Conservation (phyloP, 805 yeast genomes). For the Suhomyces xylopsoci region DNA sequence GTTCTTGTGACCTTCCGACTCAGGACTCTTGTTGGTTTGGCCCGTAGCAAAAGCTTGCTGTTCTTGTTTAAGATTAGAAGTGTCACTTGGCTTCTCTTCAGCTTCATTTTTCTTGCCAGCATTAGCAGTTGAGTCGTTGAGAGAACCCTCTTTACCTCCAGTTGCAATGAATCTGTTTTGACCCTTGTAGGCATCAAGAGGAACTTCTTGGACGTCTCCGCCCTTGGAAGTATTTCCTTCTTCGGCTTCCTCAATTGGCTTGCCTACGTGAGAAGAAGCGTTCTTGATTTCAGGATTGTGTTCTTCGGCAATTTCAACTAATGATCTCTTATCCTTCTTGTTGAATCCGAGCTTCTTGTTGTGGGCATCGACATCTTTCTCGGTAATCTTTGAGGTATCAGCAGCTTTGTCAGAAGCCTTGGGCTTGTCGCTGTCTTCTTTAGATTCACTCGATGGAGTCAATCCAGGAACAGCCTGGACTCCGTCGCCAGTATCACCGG, state of each 20-base stretch:
- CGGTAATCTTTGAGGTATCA: constrained; percentile 13
- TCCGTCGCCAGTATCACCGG: constrained; percentile 5
- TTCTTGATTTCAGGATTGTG: constrained; percentile 14
- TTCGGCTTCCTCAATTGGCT: constrained; percentile 3
- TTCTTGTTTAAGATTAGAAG: neutral
- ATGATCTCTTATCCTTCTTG: constrained; percentile 18
- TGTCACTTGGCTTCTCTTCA: neutral
- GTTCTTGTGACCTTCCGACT: neutral
- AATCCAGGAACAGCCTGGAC: constrained; percentile 21
- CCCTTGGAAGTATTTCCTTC: neutral
- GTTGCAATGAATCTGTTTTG: constrained; percentile 13
- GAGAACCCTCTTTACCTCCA: constrained; percentile 15
- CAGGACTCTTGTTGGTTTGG: neutral
- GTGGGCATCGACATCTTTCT: constrained; percentile 22
- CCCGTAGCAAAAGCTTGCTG: constrained; percentile 3
- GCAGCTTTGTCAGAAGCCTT: neutral
- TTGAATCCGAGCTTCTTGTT: constrained; percentile 26
- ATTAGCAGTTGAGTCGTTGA: neutral
- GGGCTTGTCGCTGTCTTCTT: neutral
- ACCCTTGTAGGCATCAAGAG: constrained; percentile 4
- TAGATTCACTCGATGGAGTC: constrained; percentile 5
- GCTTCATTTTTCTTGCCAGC: neutral
- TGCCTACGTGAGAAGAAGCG: constrained; percentile 8
- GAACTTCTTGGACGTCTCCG: constrained; percentile 13
- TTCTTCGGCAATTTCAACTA: constrained; percentile 28